phyloP scores from a whole-genome alignment of 805 yeast species.

The Candida incommunis region DNA sequence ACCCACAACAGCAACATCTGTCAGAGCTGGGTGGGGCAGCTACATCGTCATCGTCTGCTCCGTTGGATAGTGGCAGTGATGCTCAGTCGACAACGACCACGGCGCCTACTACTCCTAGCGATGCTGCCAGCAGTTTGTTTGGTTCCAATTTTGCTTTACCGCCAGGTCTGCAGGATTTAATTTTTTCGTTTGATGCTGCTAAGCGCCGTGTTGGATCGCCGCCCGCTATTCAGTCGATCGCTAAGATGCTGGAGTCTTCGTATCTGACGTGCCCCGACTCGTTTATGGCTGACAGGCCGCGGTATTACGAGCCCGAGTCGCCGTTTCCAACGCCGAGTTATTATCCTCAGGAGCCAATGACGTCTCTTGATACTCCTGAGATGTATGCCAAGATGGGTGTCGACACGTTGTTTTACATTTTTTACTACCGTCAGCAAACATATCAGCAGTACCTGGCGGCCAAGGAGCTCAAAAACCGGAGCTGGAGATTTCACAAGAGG shows the following conservation, averaged over 20 bases:
- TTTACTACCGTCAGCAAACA: conserved; percentile 70
- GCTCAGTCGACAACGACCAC: conserved; percentile 1
- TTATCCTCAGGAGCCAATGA: conserved; percentile 71
- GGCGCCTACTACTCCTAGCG: conserved; percentile 11
- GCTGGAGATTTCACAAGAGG: conserved; percentile 69
- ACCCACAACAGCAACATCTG: neutral
- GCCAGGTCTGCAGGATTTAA: conserved; percentile 27
- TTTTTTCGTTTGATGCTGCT: conserved; percentile 26
- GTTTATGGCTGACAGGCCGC: conserved; percentile 74
- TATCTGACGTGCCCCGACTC: conserved; percentile 88
- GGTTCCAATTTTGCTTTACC: conserved; percentile 17
- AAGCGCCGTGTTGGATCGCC: conserved; percentile 35
- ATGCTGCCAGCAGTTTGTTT: neutral
- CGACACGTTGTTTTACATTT: conserved; percentile 83
- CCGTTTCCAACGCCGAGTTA: conserved; percentile 84
- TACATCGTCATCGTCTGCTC: neutral
- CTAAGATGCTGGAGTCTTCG: conserved; percentile 58
- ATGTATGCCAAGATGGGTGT: conserved; percentile 60
- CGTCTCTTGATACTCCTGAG: conserved; percentile 37
- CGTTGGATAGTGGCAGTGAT: neutral
- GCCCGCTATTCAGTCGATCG: conserved; percentile 37
- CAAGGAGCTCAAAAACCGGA: conserved; percentile 59
- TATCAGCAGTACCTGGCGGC: conserved; percentile 69
- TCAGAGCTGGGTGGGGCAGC: neutral
- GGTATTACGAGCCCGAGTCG: conserved; percentile 57